Evolutionary conservation across 2,329 filamentous ascomycete genomes (phyloP).

Genomic region (Fusarium vanettenii): DNA sequence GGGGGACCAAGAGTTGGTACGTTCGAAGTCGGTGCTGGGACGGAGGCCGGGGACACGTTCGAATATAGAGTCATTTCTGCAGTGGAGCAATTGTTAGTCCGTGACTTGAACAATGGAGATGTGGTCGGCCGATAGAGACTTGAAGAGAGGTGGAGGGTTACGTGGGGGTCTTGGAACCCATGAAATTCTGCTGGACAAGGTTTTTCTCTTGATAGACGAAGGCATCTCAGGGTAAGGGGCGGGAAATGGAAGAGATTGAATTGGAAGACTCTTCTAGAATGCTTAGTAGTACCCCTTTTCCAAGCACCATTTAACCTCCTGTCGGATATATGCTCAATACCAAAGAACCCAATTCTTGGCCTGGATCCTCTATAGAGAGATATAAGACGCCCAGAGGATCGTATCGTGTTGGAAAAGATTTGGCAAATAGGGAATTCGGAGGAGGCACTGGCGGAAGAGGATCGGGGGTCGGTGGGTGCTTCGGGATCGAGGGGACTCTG

Average conservation of each 20-base stretch:
- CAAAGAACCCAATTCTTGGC: neutral
- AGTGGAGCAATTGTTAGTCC: neutral
- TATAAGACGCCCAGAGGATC: neutral
- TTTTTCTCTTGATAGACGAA: neutral
- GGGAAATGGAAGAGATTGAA: neutral
- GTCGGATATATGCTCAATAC: neutral
- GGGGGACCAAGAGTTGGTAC: neutral
- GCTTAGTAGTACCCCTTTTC: neutral
- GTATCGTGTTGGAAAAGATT: neutral
- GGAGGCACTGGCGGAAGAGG: neutral
- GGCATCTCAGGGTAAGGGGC: accelerated
- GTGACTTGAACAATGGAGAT: neutral
- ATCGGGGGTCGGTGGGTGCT: neutral
- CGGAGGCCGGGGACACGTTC: neutral
- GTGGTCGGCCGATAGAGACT: too few species aligned
- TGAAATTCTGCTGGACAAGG: neutral
- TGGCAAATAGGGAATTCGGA: neutral
- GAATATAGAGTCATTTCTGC: neutral
- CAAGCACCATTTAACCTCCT: neutral
- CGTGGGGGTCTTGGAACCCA: too few species aligned
- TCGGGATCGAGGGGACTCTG: neutral
- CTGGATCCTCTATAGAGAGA: too few species aligned
- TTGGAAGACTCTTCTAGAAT: neutral
- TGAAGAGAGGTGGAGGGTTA: neutral
- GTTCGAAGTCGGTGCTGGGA: neutral